Conservation (phyloP, 306 rosid species). For the Casuarina equisetifolia region DNA sequence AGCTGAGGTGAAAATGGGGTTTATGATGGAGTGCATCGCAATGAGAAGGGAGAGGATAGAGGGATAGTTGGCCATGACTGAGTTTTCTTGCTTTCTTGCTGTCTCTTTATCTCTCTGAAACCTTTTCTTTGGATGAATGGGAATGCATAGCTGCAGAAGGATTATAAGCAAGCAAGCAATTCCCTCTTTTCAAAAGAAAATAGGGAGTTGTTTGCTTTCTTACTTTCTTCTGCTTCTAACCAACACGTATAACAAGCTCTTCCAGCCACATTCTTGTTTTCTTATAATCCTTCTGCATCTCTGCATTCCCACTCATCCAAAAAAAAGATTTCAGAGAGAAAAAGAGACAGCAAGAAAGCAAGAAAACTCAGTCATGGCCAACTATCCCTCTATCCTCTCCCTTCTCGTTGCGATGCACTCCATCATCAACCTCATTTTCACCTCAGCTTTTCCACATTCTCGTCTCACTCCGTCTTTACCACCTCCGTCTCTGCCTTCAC, state of each 20-base stretch:
- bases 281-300: too few relatives aligned
- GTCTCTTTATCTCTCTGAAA: background rate
- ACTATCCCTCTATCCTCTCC: background rate
- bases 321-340: background rate
- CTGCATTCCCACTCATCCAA: background rate
- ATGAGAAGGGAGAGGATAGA: slow-evolving; percentile 3
- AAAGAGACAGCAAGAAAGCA: background rate
- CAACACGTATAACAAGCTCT: too few relatives aligned
- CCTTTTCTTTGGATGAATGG: background rate
- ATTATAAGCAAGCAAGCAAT: too few relatives aligned
- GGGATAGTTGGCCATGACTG: background rate
- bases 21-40: background rate
- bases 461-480: background rate
- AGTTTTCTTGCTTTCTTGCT: background rate
- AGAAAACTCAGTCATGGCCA: background rate
- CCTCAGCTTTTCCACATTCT: background rate
- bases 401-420: background rate
- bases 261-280: too few relatives aligned
- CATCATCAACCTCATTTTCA: slow-evolving; percentile 8
- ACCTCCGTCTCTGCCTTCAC: background rate
- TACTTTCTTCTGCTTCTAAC: too few relatives aligned
- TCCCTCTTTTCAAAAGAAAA: too few relatives aligned
- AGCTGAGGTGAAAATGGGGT: background rate
- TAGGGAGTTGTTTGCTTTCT: too few relatives aligned
- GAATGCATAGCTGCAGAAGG: too few relatives aligned